These are phyloP conservation scores for Elongisporangium senticosum DNA, from an alignment of 352 stramenopile species.

Conservation along the genomic window DNA sequence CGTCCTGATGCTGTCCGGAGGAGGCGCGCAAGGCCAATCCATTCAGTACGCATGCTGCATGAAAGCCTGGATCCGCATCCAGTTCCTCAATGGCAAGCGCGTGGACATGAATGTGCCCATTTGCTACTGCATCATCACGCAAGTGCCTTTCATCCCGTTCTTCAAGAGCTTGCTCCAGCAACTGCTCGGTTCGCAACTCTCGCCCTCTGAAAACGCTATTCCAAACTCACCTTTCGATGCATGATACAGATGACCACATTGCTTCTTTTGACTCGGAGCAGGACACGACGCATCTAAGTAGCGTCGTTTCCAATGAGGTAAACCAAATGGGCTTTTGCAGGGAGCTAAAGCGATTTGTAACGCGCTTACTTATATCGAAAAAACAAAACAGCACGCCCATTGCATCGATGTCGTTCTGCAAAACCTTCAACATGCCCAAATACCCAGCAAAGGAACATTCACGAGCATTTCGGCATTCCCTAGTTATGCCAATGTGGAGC, in stretches of 20 bases:
- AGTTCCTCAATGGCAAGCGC: conserved; percentile 1
- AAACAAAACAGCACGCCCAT: conserved; percentile 25
- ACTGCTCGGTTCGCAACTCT: conserved; percentile 21
- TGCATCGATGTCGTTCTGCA: conserved; percentile 27
- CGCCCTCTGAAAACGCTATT: neutral
- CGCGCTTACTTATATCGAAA: too few relatives aligned
- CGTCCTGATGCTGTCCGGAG: conserved; percentile 45
- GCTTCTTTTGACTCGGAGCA: conserved; percentile 2
- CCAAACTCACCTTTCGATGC: neutral
- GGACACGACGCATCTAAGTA: conserved; percentile 11
- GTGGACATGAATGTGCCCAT: conserved; percentile 20
- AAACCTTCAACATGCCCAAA: conserved; percentile 12
- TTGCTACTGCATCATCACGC: conserved; percentile 48
- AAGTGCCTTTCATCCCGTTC: conserved; percentile 37
- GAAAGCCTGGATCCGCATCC: conserved; percentile 28
- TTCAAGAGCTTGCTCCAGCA: conserved; percentile 26
- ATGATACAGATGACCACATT: conserved; percentile 10
- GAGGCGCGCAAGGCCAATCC: conserved; percentile 36
- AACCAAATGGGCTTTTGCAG: neutral
- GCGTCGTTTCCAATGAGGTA: conserved; percentile 44
- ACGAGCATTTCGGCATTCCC: neutral
- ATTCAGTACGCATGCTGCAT: conserved; percentile 56
- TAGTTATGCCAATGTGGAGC: neutral
- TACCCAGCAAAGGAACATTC: conserved; percentile 15
- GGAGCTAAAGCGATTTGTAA: conserved; percentile 1